Conservation (phyloP, 2,329 filamentous ascomycete species). For the Epichloe baconii region DNA sequence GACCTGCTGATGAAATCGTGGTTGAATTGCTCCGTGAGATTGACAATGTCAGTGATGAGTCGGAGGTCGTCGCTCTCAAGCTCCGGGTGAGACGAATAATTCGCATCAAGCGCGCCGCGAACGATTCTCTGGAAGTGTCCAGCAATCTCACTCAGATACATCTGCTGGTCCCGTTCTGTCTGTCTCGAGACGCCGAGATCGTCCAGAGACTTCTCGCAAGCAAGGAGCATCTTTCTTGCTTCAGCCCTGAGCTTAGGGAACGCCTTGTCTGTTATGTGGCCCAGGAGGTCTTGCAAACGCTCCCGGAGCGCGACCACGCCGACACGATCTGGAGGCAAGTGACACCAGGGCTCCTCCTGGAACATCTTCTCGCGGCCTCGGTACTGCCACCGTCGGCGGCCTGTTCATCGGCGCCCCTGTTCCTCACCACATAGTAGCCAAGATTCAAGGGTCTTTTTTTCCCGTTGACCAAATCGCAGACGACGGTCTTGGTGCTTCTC, state of each 20-base stretch:
- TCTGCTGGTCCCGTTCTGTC: background rate
- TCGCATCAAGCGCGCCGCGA: background rate
- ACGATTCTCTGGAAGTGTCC: background rate
- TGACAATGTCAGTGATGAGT: background rate
- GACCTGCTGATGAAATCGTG: background rate
- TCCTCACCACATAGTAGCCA: slow-evolving; percentile 36
- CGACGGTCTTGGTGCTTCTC: slow-evolving; percentile 20
- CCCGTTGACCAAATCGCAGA: slow-evolving; percentile 28
- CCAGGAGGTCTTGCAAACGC: slow-evolving; percentile 24
- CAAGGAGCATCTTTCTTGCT: slow-evolving; percentile 8
- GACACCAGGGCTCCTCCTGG: slow-evolving; percentile 21
- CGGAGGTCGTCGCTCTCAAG: background rate
- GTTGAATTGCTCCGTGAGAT: slow-evolving; percentile 1
- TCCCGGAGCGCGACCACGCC: slow-evolving; percentile 23
- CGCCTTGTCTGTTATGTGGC: slow-evolving; percentile 26
- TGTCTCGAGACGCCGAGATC: background rate
- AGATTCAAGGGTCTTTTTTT: slow-evolving; percentile 28
- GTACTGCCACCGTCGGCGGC: slow-evolving; percentile 13
- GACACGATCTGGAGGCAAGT: slow-evolving; percentile 10
- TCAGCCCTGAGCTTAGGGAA: slow-evolving; percentile 24
- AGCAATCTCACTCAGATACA: background rate
- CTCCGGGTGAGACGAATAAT: background rate
- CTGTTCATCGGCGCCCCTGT: slow-evolving; percentile 30
- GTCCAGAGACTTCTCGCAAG: background rate
- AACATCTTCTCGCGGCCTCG: slow-evolving; percentile 24